A percentile compares a stretch with the other conserved stretches of the same genome.
These are phyloP conservation scores for Ophiostoma sp. DNA, from an alignment of 2,329 filamentous ascomycete species.

Conservation along the genomic window DNA sequence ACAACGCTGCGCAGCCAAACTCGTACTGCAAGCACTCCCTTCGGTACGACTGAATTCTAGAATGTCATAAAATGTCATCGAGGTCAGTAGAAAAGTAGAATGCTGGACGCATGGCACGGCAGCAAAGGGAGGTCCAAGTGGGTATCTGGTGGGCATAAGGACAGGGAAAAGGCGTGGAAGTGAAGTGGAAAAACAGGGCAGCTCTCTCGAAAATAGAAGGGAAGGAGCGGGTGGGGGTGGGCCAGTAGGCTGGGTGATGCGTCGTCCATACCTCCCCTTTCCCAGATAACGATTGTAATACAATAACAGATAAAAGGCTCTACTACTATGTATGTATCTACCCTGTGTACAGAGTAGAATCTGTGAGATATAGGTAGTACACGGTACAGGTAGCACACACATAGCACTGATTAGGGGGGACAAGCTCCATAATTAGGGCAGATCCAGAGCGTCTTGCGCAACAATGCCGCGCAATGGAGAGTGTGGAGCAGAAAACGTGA, in stretches of 20 bases:
- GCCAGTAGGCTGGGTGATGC: constrained; percentile 10
- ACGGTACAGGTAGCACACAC: background rate
- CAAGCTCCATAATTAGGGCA: constrained; percentile 22
- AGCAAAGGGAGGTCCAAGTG: background rate
- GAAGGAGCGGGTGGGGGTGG: background rate
- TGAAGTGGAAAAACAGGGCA: background rate
- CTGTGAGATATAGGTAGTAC: background rate
- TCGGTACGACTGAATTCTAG: background rate
- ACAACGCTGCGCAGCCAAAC: background rate
- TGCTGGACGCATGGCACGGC: background rate
- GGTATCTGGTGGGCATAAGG: background rate
- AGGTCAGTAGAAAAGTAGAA: background rate
- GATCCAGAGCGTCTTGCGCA: constrained; percentile 13
- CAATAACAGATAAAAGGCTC: background rate
- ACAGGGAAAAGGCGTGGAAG: background rate
- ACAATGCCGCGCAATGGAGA: background rate
- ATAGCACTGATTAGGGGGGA: background rate
- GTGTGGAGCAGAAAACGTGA: background rate
- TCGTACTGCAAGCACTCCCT: background rate
- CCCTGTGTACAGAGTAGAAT: no score
- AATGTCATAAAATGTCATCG: background rate
- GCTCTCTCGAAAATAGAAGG: background rate
- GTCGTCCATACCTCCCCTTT: background rate
- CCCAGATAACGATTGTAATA: background rate
- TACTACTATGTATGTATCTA: no score